Evolutionary conservation across 1,139 yeast species (phyloP), one percentile per base, ranked within the genome.

Genomic region (Geotrichum siamense): DNA sequence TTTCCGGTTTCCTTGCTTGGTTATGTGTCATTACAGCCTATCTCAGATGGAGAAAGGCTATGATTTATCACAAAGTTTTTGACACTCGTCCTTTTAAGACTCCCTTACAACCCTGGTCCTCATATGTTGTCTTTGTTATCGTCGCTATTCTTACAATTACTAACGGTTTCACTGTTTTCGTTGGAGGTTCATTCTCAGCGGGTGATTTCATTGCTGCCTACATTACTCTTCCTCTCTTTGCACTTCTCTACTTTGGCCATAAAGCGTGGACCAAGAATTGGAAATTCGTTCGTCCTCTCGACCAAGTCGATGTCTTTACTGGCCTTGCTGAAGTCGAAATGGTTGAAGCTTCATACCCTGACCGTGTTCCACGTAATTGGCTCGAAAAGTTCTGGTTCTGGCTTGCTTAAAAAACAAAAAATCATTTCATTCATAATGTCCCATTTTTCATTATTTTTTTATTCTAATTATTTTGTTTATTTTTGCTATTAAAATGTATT

Each of bases 121-220:
- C 76, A 10, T 72, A 69, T 54, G 60, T 67, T 43, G 62, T 71
- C 8, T 68, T 72, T 25, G 64, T 75, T 47, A 57, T 74, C 39
- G 64, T 81, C 27, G 44, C 48, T 4, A 25, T 58, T 10, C 67
- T 81, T 52, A 75, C 76, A 28, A 67, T 82, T 54, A 70, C 84
- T 50, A 89, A 83, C 65, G 94, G 94, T 23, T 83, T 75, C 63
- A 63, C 69, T 1, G 76, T 75, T 1, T 81, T 80, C 66, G 77
- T 74, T 44, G 68, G 72, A 47, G 75, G 71, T 15, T 43, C 65
- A 36, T 70, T 81, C 56, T 68, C 64, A 40, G 82, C 74, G 1
- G 58, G 75, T 3, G 67, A 66, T 38, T 76, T 77, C 61, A 74
- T 77, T 57, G 67, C 69, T 53, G 66, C 72, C 48, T 76, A 76